phyloP scores from a whole-genome alignment of 2,329 filamentous ascomycete species.

The Aureobasidium pullulans region DNA sequence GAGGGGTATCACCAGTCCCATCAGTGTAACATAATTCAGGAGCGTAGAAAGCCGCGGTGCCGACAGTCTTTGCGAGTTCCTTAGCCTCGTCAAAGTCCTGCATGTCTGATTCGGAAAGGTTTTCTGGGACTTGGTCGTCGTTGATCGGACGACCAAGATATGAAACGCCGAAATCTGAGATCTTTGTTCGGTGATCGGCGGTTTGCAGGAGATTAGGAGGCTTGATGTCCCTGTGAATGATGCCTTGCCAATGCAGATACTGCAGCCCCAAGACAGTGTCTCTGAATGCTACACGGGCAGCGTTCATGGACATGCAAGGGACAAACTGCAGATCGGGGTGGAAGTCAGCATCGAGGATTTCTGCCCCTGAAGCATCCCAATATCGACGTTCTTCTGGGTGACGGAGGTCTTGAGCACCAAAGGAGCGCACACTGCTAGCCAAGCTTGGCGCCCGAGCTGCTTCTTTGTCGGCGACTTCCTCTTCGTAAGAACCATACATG shows the following conservation, averaged over 20 bases:
- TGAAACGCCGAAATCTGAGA: slow-evolving; percentile 97
- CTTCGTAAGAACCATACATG: slow-evolving; percentile 67
- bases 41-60: slow-evolving; percentile 94
- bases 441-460: slow-evolving; percentile 65
- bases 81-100: slow-evolving; percentile 76
- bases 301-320: slow-evolving; percentile 79
- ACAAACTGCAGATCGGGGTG: slow-evolving; percentile 90
- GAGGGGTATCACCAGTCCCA: slow-evolving; percentile 62
- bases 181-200: slow-evolving; percentile 80
- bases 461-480: slow-evolving; percentile 8
- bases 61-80: slow-evolving; percentile 95
- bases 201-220: slow-evolving; percentile 83
- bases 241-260: slow-evolving; percentile 65
- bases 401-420: slow-evolving; percentile 28
- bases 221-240: slow-evolving; percentile 61
- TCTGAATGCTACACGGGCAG: slow-evolving; percentile 77
- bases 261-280: slow-evolving; percentile 91
- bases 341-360: slow-evolving; percentile 52
- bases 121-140: slow-evolving; percentile 65
- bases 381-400: slow-evolving; percentile 42
- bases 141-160: slow-evolving; percentile 86
- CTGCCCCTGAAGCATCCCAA: slow-evolving; percentile 30
- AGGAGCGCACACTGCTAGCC: slow-evolving; percentile 54
- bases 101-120: slow-evolving; percentile 72
- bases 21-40: slow-evolving; percentile 93